phyloP scores from a whole-genome alignment of 2,329 filamentous ascomycete genomes.

The Neoscytalidium dimidiatum region DNA sequence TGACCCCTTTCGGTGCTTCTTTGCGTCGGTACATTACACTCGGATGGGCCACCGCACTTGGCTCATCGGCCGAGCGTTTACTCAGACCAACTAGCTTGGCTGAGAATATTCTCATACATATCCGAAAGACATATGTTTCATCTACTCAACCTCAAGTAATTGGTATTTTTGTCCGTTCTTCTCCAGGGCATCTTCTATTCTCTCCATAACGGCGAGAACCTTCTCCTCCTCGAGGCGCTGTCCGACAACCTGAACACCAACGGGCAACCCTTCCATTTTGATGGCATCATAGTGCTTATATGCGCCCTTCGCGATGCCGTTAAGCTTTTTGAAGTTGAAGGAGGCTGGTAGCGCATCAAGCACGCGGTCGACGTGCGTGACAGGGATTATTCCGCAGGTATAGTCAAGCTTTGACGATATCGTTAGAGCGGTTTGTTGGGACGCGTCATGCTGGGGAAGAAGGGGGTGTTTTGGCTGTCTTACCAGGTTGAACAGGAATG shows the following conservation, averaged over 20 bases:
- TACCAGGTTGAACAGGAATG: slow-evolving; percentile 87
- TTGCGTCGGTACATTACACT: no score
- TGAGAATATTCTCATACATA: no score
- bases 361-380: slow-evolving; percentile 76
- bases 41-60: no score
- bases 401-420: slow-evolving; percentile 70
- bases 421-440: no score
- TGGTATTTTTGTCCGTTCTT: slow-evolving; percentile 52
- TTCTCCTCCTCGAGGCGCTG: slow-evolving; percentile 83
- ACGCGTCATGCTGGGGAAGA: no score
- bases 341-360: slow-evolving; percentile 65
- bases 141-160: slow-evolving; percentile 48
- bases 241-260: slow-evolving; percentile 82
- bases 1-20: no score
- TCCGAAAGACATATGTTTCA: not conserved
- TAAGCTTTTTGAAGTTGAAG: slow-evolving; percentile 66
- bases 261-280: slow-evolving; percentile 84
- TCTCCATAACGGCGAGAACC: slow-evolving; percentile 77
- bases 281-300: slow-evolving; percentile 83
- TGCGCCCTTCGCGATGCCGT: slow-evolving; percentile 78
- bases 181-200: slow-evolving; percentile 73
- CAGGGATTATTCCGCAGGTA: slow-evolving; percentile 76
- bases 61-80: no score
- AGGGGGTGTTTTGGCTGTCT: no score
- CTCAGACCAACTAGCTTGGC: no score